Evolutionary conservation across 2,329 filamentous ascomycete species (phyloP), one percentile per base, ranked within the genome.

Genomic region (Aureobasidium uvarum): DNA sequence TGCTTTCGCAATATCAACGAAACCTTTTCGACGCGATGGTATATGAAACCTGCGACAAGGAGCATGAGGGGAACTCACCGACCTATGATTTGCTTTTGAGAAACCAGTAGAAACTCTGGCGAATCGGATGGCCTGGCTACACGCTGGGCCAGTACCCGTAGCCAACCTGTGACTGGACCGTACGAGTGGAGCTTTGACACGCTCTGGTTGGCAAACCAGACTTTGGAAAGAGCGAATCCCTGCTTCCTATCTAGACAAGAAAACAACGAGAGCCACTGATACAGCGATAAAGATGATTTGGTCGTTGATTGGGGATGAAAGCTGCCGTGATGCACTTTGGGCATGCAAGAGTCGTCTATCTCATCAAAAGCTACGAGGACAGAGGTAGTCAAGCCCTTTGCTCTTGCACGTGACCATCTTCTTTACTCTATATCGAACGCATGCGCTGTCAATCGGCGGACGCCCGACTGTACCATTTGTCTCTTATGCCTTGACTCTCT

Each of bases 141-240:
- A 60, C 56, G 56, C 56, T 60, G 25, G 56, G 25, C 56, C 56
- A 60, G 56, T 60, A 60, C 56, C 56, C 56, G 55, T 54, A 54
- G 50, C 20, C 20, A 48, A 33, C 55, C 33, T 58, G 39, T 58
- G 55, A 58, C 56, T 60, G 56, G 56, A 39, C 43, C 18, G 41
- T 20, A 25, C 11, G 43, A 38, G 14, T 38, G 41, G 56, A 60
- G 56, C 56, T 60, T 60, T 60, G 56, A 60, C 56, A 46, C 56
- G 41, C 39, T 60, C 31, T 36, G 55, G 55, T 59, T 59, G 55
- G 55, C 41, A 43, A 36, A 45, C 38, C 36, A 46, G 55, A 59
- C 23, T 43, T 33, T 20, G 6, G 11, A 36, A 2, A 36, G 10
- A 60, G 18, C 28, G 43, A 50, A 38, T 59, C 43, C 43, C 31